A percentile compares a stretch with the other conserved stretches of the same genome.
phyloP scores from a whole-genome alignment of 352 stramenopile genomes.

The Phytophthora pinifolia region DNA sequence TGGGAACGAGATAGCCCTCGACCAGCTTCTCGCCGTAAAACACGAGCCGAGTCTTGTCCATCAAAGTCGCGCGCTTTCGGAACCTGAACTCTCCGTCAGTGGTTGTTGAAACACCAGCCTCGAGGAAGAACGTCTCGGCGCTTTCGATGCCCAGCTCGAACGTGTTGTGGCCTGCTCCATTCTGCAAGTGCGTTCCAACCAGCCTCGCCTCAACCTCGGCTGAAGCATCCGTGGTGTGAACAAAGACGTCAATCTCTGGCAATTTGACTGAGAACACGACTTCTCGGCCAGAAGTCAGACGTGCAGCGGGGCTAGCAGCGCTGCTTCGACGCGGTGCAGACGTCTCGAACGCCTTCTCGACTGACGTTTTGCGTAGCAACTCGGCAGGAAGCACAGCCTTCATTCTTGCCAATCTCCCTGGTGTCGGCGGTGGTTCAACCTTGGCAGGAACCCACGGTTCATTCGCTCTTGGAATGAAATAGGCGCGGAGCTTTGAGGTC shows the following conservation, averaged over 20 bases:
- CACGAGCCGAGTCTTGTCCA: constrained; percentile 59
- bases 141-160: constrained; percentile 61
- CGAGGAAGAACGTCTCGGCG: constrained; percentile 65
- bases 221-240: constrained; percentile 61
- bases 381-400: constrained; percentile 13
- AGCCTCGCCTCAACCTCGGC: constrained; percentile 66
- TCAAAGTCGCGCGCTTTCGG: constrained; percentile 59
- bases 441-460: constrained; percentile 7
- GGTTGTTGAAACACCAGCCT: constrained; percentile 22
- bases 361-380: constrained; percentile 20
- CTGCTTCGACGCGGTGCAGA: constrained; percentile 20
- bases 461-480: constrained; percentile 40
- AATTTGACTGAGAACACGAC: constrained; percentile 58
- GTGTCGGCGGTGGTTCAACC: background rate
- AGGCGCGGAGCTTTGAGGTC: constrained; percentile 59
- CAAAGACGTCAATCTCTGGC: constrained; percentile 65
- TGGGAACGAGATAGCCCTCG: constrained; percentile 37
- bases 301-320: background rate
- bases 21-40: constrained; percentile 63
- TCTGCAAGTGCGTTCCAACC: constrained; percentile 54
- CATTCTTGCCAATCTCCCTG: constrained; percentile 20
- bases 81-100: background rate
- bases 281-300: constrained; percentile 8
- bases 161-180: constrained; percentile 43
- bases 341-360: constrained; percentile 18